Evolutionary conservation across 208 protist species (phyloP), one percentile per base, ranked within the genome.

Genomic region (Trichomonas vaginalis): DNA sequence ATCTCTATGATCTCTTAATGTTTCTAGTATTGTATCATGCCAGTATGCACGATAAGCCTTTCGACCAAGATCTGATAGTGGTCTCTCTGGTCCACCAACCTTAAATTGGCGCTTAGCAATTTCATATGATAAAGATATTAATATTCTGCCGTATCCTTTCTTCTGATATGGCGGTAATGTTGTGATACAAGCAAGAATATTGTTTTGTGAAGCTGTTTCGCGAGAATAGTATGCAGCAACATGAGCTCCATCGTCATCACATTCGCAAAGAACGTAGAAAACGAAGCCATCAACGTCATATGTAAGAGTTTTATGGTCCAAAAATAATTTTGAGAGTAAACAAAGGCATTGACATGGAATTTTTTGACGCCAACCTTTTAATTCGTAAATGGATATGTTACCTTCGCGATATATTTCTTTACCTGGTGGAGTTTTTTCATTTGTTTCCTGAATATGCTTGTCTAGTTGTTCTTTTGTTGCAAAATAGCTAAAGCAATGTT

Each of bases 241-340:
- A 96, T 99, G 98, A 82, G 98, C 98, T 17, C 98, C 99, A 88
- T 98, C 96, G 10, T 97, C 96, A 97, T 99, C 97, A 51, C 98
- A 97, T 79, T 98, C 98, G 80, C 98, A 99, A 87, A 99, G 96
- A 21, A 99, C 98, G 96, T 99, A 99, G 96, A 99, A 99, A 14
- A 99, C 96, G 96, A 99, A 99, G 1, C 98, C 98, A 21, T 99
- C 98, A 80, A 99, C 99, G 96, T 99, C 99, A 97, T 99, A 99
- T 96, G 99, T 99, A 3, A 99, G 97, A 0, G 99, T 99, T 97
- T 99, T 99, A 97, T 99, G 99, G 97, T 99, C 99, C 0, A 99
- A 97, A 97, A 99, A 99, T 8, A 99, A 97, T 96, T 99, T 99
- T 0, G 99, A 98, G 0, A 99, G 96, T 0, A 99, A 97, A 92